phyloP scores from a whole-genome alignment of 1,284 basidiomycete species.

The Leccinum brunneo-olivaceum region DNA sequence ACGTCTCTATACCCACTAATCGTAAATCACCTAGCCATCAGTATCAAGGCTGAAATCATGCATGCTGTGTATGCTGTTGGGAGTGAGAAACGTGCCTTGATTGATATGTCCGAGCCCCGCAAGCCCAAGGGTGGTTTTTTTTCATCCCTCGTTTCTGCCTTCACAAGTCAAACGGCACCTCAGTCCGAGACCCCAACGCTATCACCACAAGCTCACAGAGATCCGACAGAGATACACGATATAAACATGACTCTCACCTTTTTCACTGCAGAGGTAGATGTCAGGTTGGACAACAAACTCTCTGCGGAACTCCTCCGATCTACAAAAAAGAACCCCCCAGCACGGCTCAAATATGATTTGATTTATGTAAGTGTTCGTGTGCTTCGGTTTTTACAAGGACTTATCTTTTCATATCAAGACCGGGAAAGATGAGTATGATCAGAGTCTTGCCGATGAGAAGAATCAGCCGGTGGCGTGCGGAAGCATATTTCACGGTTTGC shows the following conservation, averaged over 20 bases:
- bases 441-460: conserved; percentile 61
- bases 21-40: conserved; percentile 44
- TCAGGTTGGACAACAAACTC: conserved; percentile 69
- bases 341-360: conserved; percentile 71
- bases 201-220: conserved; percentile 36
- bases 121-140: conserved; percentile 58
- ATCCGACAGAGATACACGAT: conserved; percentile 53
- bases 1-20: not conserved
- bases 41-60: conserved; percentile 80
- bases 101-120: conserved; percentile 32
- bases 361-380: conserved; percentile 63
- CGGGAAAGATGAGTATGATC: conserved; percentile 83
- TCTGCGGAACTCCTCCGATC: conserved; percentile 79
- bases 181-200: conserved; percentile 32
- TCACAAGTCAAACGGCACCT: conserved; percentile 39
- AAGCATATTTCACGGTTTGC: conserved; percentile 81
- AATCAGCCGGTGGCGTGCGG: conserved; percentile 52
- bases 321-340: conserved; percentile 93
- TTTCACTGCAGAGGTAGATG: conserved; percentile 76
- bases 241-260: conserved; percentile 75
- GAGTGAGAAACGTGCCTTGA: conserved; percentile 47
- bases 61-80: conserved; percentile 76
- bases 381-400: not conserved
- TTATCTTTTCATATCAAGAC: conserved; percentile 44
- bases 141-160: conserved; percentile 68